Percentiles rank a stretch among this genome's conserved stretches.
Evolutionary conservation across 768 basidiomycete genomes (phyloP).

Genomic region (Neoboletus magnificus): DNA sequence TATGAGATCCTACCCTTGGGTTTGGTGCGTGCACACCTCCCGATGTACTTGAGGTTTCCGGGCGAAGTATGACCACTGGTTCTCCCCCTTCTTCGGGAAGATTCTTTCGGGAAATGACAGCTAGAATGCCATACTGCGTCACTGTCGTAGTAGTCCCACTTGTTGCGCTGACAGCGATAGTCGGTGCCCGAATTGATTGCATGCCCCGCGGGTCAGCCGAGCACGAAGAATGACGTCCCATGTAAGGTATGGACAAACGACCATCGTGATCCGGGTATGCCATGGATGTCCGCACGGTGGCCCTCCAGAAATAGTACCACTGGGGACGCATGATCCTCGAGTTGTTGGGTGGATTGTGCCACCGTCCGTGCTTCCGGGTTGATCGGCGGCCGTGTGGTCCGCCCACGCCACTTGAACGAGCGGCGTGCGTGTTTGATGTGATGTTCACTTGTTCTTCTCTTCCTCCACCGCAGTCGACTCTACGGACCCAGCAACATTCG

Average conservation of each 20-base stretch:
- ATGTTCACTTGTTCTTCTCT: slow-evolving; percentile 1
- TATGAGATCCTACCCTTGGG: slow-evolving; percentile 2
- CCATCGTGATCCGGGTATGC: slow-evolving; percentile 6
- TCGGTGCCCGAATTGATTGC: not conserved
- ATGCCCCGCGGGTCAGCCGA: not conserved
- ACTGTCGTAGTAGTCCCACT: not conserved
- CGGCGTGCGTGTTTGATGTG: slow-evolving; percentile 10
- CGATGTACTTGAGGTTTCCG: not conserved
- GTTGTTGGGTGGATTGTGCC: slow-evolving; percentile 9
- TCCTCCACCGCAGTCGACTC: slow-evolving; percentile 6
- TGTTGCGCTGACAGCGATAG: not conserved
- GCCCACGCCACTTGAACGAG: slow-evolving; percentile 4
- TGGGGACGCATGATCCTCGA: slow-evolving; percentile 10
- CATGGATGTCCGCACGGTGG: slow-evolving; percentile 5
- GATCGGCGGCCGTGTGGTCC: slow-evolving; percentile 18
- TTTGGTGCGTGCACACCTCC: not conserved
- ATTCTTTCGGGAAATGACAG: not conserved
- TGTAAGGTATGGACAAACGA: not conserved
- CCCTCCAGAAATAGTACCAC: not conserved
- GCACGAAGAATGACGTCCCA: slow-evolving; percentile 10
- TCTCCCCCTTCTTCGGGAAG: not conserved
- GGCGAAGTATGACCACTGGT: not conserved
- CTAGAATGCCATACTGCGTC: not conserved
- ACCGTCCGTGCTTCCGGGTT: not conserved
- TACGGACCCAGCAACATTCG: slow-evolving; percentile 4